Percentiles rank a stretch among this genome's conserved stretches.
Evolutionary conservation across 2,329 filamentous ascomycete species (phyloP).

Genomic region (Nemania bipapillata): DNA sequence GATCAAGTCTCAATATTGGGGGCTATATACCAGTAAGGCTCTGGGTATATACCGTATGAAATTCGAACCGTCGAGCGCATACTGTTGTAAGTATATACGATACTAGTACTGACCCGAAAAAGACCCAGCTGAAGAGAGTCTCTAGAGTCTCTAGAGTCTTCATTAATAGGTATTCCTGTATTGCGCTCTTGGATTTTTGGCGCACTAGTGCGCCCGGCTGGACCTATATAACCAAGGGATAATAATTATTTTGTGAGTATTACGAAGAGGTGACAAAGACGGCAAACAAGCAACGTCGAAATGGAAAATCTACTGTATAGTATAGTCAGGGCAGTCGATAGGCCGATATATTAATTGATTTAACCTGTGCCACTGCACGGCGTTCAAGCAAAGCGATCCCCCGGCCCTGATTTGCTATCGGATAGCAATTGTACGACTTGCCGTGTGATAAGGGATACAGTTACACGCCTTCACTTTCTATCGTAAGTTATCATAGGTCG

Average conservation of each 20-base stretch:
- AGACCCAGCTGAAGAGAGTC: no score
- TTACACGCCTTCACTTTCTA: background rate
- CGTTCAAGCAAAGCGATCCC: background rate
- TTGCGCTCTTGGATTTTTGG: background rate
- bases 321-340: slow-evolving; percentile 7
- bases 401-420: background rate
- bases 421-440: background rate
- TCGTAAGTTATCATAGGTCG: background rate
- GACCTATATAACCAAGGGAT: slow-evolving; percentile 11
- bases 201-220: background rate
- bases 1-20: background rate
- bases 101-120: background rate
- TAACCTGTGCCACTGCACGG: slow-evolving; percentile 5
- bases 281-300: background rate
- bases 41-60: no score
- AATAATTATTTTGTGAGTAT: background rate
- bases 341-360: slow-evolving; percentile 29
- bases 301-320: slow-evolving; percentile 19
- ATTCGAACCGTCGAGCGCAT: background rate
- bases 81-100: background rate
- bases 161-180: no score
- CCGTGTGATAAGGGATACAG: background rate
- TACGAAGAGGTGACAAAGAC: slow-evolving; percentile 29
- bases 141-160: no score
- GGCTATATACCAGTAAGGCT: background rate